Percentiles rank a stretch among this genome's conserved stretches.
phyloP scores from a whole-genome alignment of 139 green algal genomes.

The Penium margaritaceum region DNA sequence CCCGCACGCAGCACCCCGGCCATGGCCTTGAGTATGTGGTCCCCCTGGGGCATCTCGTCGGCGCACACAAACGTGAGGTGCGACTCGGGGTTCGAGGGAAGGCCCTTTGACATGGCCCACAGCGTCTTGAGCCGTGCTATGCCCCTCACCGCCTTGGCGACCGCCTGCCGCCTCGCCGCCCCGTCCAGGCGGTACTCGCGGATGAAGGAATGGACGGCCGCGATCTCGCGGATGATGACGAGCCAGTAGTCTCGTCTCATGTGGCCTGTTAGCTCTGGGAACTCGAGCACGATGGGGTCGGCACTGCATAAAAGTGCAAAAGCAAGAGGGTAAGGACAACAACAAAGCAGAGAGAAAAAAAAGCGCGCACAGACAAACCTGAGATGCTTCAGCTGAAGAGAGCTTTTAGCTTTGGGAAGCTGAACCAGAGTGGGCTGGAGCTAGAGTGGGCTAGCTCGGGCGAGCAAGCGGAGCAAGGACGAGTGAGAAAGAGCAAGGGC shows the following conservation, averaged over 20 bases:
- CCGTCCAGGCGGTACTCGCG: constrained; percentile 20
- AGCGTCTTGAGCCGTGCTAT: constrained; percentile 31
- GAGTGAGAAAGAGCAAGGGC: too few relatives aligned
- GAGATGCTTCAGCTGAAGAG: too few relatives aligned
- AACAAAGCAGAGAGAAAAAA: neutral
- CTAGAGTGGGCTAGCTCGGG: too few relatives aligned
- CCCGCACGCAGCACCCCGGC: constrained; percentile 1
- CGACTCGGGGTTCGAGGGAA: constrained; percentile 3
- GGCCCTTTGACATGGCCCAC: neutral
- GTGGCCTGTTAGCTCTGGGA: constrained; percentile 29
- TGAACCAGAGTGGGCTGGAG: too few relatives aligned
- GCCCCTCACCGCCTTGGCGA: constrained; percentile 23
- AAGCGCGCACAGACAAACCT: too few relatives aligned
- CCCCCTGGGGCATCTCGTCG: constrained; percentile 20
- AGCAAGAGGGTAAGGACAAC: neutral
- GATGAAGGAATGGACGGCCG: constrained; percentile 30
- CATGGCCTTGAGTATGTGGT: constrained; percentile 11
- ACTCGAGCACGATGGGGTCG: constrained; percentile 27
- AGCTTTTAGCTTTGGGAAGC: too few relatives aligned
- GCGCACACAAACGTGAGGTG: constrained; percentile 30
- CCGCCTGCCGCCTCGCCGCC: neutral
- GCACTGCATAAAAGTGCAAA: constrained; percentile 12
- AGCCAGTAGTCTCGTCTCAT: constrained; percentile 37
- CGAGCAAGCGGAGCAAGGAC: too few relatives aligned
- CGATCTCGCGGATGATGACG: constrained; percentile 24